phyloP scores from a whole-genome alignment of 495 filamentous ascomycete species.

The Aspergillus sparsus region DNA sequence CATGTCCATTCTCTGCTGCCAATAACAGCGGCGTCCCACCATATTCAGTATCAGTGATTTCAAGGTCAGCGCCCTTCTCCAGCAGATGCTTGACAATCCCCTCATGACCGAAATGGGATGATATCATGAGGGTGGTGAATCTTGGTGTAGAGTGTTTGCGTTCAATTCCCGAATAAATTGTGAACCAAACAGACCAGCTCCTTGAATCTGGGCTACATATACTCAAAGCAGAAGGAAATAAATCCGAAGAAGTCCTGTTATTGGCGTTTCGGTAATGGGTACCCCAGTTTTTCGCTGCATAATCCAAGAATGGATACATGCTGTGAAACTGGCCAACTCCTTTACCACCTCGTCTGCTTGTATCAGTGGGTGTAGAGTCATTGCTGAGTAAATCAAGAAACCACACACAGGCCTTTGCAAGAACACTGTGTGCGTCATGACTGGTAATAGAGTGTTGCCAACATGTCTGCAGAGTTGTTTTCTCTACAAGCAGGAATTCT shows the following conservation, averaged over 20 bases:
- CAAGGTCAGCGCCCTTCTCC: not conserved
- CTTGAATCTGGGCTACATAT: not conserved
- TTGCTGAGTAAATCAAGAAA: not conserved
- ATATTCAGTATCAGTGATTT: not conserved
- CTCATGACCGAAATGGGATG: not conserved
- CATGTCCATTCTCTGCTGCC: slow-evolving; percentile 6
- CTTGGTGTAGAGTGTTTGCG: not conserved
- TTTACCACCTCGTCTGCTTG: too few species aligned
- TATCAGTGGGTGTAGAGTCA: not conserved
- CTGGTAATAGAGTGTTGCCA: not conserved
- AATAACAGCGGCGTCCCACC: not conserved
- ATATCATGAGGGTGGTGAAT: not conserved
- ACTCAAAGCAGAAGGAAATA: not conserved
- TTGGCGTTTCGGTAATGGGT: not conserved
- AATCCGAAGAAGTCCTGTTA: not conserved
- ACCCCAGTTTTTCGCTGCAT: not conserved
- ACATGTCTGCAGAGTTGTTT: not conserved
- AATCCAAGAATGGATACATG: not conserved
- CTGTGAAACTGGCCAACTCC: not conserved
- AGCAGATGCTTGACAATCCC: not conserved
- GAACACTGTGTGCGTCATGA: not conserved
- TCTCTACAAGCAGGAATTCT: not conserved
- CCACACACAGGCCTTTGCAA: not conserved
- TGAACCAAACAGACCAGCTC: not conserved
- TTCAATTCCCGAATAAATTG: not conserved